Base-by-base conservation (phyloP, 148 eudicot species). In the Heliamphora exappendiculata region DNA sequence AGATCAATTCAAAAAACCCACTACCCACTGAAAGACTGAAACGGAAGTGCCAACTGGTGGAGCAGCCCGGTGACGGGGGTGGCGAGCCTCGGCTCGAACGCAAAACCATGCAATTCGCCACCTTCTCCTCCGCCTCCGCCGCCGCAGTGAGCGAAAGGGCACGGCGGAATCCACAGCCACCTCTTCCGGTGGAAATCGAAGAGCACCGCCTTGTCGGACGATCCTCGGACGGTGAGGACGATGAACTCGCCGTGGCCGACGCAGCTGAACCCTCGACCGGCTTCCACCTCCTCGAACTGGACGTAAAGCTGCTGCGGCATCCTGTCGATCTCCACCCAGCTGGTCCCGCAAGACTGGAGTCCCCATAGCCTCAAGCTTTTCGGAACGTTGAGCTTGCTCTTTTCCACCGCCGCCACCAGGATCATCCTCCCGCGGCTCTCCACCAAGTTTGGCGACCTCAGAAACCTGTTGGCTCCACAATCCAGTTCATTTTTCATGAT, bases 351-450 rank as follows among this genome's bases (percentile, higher is more conserved):
- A 5, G 70, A 71, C 47, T 93, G 97, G 22, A 95, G 81, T 31
- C 80, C 79, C 99, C 99, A 95, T 22, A 93, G 54, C 67, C 99
- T 66, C 29, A 92, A 70, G 75, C 99, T 95, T 12, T 81, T 82
- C 0, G 99, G 99, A 29, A 95, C 94, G 62, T 89, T 95, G 0
- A 95, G 89, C 82, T 95, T 95, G 74, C 94, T 91, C 81, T 95
- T 95, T 76, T 95, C 97, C 14, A 95, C 97, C 0, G 91, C 93
- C 0, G 97, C 97, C 0, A 93, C 84, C 8, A 95, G 57, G 2
- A 93, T 66, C n/a, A 93, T 73, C 81, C 78, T 87, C 28, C 86
- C 85, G 6, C 58, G 64, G 37, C 81, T 72, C 81, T 89, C 91
- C 0, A 95, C 89, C 24, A 95, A 53, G 73, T 85, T 81, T 0